Percentiles rank a stretch among this genome's conserved stretches.
Evolutionary conservation across 306 rosid species (phyloP).

Genomic region (Quercus cerris): DNA sequence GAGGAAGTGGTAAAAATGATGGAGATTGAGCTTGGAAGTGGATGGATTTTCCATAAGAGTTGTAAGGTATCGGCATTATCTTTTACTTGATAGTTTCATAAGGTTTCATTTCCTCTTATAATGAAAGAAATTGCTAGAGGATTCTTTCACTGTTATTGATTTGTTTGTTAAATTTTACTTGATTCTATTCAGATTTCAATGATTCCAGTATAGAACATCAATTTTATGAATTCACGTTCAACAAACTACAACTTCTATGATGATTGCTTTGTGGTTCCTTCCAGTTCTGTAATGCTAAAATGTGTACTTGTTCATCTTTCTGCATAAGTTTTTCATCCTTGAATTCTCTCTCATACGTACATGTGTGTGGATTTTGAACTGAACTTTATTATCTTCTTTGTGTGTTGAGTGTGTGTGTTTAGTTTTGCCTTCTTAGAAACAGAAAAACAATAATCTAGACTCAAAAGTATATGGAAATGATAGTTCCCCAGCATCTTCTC

Average conservation of each 20-base stretch:
- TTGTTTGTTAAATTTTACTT: background rate
- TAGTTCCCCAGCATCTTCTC: too few species aligned
- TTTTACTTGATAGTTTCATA: background rate
- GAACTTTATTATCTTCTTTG: too few species aligned
- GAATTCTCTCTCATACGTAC: background rate
- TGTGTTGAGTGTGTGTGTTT: too few species aligned
- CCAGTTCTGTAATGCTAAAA: background rate
- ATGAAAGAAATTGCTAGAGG: background rate
- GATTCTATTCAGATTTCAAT: background rate
- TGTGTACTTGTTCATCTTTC: background rate
- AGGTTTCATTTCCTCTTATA: background rate
- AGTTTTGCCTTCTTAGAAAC: too few species aligned
- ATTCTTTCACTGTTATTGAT: background rate
- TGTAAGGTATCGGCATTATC: conserved; percentile 52
- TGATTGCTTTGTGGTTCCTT: background rate
- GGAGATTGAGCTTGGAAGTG: conserved; percentile 72
- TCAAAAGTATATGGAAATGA: too few species aligned
- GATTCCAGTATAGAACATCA: background rate
- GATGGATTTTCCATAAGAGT: conserved; percentile 60
- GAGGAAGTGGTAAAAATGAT: conserved; percentile 66
- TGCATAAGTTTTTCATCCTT: background rate
- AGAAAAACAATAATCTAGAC: too few species aligned
- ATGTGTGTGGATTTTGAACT: too few species aligned
- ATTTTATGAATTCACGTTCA: background rate
- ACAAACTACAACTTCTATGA: too few species aligned